phyloP scores from a whole-genome alignment of 495 filamentous ascomycete species.

The Lentithecium fluviatile region DNA sequence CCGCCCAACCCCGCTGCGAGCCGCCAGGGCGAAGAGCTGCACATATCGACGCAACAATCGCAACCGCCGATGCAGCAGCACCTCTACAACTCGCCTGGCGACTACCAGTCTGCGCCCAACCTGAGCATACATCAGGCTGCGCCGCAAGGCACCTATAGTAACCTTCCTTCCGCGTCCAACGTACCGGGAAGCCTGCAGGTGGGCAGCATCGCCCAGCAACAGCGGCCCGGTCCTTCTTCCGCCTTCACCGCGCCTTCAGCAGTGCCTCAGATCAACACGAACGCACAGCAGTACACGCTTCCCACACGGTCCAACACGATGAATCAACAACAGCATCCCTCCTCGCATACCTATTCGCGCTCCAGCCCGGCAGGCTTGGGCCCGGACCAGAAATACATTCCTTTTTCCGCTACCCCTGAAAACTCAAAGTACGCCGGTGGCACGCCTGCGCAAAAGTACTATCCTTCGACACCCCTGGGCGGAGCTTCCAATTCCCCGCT shows the following conservation, averaged over 20 bases:
- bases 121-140: slow-evolving; percentile 68
- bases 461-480: slow-evolving; percentile 65
- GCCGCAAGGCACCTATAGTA: slow-evolving; percentile 56
- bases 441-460: slow-evolving; percentile 59
- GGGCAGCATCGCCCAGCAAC: slow-evolving; percentile 46
- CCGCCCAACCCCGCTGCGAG: slow-evolving; percentile 56
- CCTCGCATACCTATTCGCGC: slow-evolving; percentile 71
- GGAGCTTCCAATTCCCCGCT: slow-evolving; percentile 79
- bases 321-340: slow-evolving; percentile 64
- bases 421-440: slow-evolving; percentile 65
- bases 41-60: slow-evolving; percentile 58
- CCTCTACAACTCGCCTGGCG: slow-evolving; percentile 50
- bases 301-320: slow-evolving; percentile 64
- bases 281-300: slow-evolving; percentile 60
- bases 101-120: slow-evolving; percentile 54
- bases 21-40: slow-evolving; percentile 69
- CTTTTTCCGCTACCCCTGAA: slow-evolving; percentile 67
- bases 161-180: slow-evolving; percentile 36
- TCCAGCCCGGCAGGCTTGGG: slow-evolving; percentile 79
- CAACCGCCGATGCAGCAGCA: slow-evolving; percentile 49
- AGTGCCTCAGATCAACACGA: slow-evolving; percentile 60
- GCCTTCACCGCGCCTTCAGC: slow-evolving; percentile 69
- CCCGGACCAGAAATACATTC: slow-evolving; percentile 63
- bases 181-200: slow-evolving; percentile 75
- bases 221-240: slow-evolving; percentile 64